Conservation (phyloP, 2,329 filamentous ascomycete species). For the Xylaria sp. region DNA sequence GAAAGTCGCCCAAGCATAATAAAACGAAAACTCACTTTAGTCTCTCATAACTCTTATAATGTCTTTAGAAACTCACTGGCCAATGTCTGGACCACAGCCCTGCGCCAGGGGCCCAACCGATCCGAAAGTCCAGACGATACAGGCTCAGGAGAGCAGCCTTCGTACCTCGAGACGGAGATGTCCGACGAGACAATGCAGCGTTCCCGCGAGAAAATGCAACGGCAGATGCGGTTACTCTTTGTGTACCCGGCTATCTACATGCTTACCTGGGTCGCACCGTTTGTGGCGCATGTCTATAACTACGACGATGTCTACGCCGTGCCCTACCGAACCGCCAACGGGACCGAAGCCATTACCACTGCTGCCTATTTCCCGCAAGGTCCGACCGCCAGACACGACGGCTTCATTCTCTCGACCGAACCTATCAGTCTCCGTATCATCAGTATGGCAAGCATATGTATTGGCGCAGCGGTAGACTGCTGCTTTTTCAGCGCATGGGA, state of each 20-base stretch:
- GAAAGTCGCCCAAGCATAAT: neutral
- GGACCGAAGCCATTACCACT: neutral
- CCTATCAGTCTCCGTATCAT: slow-evolving; percentile 53
- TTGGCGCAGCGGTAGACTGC: slow-evolving; percentile 64
- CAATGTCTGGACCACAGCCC: slow-evolving; percentile 9
- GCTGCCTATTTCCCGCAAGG: neutral
- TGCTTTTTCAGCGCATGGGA: slow-evolving; percentile 64
- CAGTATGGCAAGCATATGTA: slow-evolving; percentile 53
- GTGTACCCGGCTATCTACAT: slow-evolving; percentile 72
- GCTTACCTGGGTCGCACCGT: slow-evolving; percentile 66
- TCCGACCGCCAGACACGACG: neutral
- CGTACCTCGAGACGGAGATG: slow-evolving; percentile 23
- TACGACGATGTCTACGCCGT: slow-evolving; percentile 39
- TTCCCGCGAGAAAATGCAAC: slow-evolving; percentile 53
- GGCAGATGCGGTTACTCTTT: slow-evolving; percentile 67
- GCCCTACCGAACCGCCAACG: neutral
- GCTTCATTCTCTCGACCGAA: slow-evolving; percentile 26
- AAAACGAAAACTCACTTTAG: neutral
- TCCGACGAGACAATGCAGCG: slow-evolving; percentile 32
- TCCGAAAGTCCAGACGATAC: neutral
- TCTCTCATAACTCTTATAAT: neutral
- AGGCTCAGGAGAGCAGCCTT: neutral
- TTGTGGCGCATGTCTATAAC: slow-evolving; percentile 57
- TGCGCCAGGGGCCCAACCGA: slow-evolving; percentile 12
- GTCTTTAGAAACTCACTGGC: slow-evolving; percentile 13